Conservation (phyloP, 495 filamentous ascomycete genomes). For the Peziza echinospora region DNA sequence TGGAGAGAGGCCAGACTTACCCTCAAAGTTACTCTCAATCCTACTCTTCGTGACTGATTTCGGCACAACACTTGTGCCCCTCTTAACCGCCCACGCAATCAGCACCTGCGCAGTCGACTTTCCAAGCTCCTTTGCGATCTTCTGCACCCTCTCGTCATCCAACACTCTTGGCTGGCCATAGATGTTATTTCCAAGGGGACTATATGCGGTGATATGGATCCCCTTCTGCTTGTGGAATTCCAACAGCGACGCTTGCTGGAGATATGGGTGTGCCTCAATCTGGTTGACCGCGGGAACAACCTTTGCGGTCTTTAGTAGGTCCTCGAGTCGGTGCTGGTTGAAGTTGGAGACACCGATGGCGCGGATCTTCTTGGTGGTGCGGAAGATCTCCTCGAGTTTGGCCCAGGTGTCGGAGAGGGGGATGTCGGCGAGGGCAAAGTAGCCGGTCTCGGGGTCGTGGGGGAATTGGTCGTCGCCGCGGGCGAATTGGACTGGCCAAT, state of each 20-base stretch:
- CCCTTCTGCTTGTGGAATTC: conserved; percentile 25
- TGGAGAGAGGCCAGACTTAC: conserved; percentile 2
- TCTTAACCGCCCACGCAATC: conserved; percentile 29
- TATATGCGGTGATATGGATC: conserved; percentile 33
- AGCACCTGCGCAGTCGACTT: conserved; percentile 29
- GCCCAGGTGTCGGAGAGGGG: conserved; percentile 45
- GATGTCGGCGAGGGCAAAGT: conserved; percentile 5
- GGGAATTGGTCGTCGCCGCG: conserved; percentile 11
- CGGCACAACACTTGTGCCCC: conserved; percentile 35
- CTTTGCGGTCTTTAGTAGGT: conserved; percentile 42
- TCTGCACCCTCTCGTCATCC: conserved; percentile 22
- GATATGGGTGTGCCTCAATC: conserved; percentile 69
- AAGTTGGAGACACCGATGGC: conserved; percentile 75
- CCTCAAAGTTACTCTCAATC: conserved; percentile 37
- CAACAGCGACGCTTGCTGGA: conserved; percentile 37
- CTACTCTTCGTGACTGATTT: conserved; percentile 37
- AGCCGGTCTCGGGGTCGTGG: conserved; percentile 6
- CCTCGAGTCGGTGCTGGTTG: conserved; percentile 46
- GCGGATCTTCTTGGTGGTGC: conserved; percentile 39
- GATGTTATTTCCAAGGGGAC: conserved; percentile 37
- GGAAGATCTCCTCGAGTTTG: conserved; percentile 51
- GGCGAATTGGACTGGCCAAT: conserved; percentile 62
- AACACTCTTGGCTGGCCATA: conserved; percentile 26
- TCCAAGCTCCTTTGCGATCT: conserved; percentile 26
- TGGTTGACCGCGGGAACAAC: conserved; percentile 70